Percentiles rank a stretch among this genome's conserved stretches.
These are phyloP conservation scores for Oryza australiensis DNA, from an alignment of 176 grass and related monocot genomes.

Conservation along the genomic window DNA sequence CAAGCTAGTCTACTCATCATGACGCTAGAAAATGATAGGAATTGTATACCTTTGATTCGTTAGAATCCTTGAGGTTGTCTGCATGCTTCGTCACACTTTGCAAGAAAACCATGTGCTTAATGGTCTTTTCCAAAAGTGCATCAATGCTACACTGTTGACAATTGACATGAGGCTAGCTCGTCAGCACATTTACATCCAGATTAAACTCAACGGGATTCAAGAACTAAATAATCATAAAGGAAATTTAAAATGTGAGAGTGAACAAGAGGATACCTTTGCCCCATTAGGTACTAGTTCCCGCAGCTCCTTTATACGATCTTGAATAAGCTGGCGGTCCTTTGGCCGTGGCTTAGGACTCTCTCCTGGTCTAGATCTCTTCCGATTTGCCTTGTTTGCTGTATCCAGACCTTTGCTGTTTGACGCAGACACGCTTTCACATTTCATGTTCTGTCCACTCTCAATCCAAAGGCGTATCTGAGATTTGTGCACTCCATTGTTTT, in stretches of 20 bases:
- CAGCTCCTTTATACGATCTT: constrained; percentile 89
- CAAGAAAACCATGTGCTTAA: constrained; percentile 90
- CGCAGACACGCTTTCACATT: constrained; percentile 61
- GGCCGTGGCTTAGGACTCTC: constrained; percentile 73
- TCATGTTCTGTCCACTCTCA: constrained; percentile 62
- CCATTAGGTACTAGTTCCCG: constrained; percentile 87
- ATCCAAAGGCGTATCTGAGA: constrained; percentile 74
- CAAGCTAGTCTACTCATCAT: neutral
- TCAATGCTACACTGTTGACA: constrained; percentile 88
- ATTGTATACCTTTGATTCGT: constrained; percentile 63
- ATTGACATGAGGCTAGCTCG: constrained; percentile 31
- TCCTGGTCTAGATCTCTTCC: constrained; percentile 77
- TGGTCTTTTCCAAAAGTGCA: constrained; percentile 81
- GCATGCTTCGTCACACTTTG: constrained; percentile 84
- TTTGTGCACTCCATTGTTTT: constrained; percentile 57
- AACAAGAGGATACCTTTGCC: constrained; percentile 58
- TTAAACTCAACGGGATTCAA: constrained; percentile 1
- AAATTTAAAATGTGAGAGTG: neutral
- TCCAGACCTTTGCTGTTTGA: constrained; percentile 70
- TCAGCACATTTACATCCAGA: constrained; percentile 10
- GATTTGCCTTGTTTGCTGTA: constrained; percentile 55
- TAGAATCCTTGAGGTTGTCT: constrained; percentile 71
- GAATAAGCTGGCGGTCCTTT: constrained; percentile 85
- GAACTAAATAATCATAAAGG: constrained; percentile 20
- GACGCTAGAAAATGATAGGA: neutral